phyloP scores from a whole-genome alignment of 139 green algal species.

The Chlorella sp. region DNA sequence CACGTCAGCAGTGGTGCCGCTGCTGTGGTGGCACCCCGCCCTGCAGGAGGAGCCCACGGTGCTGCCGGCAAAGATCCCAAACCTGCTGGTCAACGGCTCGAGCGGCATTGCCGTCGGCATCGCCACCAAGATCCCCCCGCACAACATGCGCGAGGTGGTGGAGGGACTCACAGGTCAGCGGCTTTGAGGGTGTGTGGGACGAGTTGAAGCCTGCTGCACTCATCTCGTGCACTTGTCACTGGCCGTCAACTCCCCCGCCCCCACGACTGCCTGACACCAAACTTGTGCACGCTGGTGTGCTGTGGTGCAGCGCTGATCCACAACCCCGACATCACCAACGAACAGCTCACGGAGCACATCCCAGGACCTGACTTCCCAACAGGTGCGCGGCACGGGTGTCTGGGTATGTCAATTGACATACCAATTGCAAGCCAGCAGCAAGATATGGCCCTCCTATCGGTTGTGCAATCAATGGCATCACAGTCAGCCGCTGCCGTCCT shows the following conservation, averaged over 20 bases:
- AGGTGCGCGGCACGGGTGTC: conserved; percentile 28
- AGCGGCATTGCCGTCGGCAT: conserved; percentile 95
- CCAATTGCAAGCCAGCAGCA: too few relatives aligned
- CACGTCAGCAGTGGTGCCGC: too few relatives aligned
- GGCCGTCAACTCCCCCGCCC: too few relatives aligned
- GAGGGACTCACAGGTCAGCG: conserved; percentile 40
- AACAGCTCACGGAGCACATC: conserved; percentile 79
- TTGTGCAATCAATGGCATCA: too few relatives aligned
- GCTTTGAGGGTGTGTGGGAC: not conserved
- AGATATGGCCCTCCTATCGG: too few relatives aligned
- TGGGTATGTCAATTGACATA: not conserved
- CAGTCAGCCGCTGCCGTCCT: too few relatives aligned
- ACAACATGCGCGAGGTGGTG: conserved; percentile 95
- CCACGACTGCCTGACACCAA: too few relatives aligned
- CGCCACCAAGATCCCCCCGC: conserved; percentile 91
- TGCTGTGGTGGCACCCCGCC: too few relatives aligned
- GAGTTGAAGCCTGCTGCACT: not conserved
- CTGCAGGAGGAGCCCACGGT: conserved; percentile 91
- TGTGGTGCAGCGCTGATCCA: conserved; percentile 69
- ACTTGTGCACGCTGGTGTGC: too few relatives aligned
- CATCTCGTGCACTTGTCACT: too few relatives aligned
- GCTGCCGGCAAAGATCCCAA: conserved; percentile 64
- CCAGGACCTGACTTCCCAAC: conserved; percentile 95
- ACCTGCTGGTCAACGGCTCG: conserved; percentile 91
- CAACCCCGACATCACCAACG: conserved; percentile 67